A percentile compares a stretch with the other conserved stretches of the same genome.
phyloP scores from a whole-genome alignment of 495 filamentous ascomycete species.

The Penicillium bovifimosum region DNA sequence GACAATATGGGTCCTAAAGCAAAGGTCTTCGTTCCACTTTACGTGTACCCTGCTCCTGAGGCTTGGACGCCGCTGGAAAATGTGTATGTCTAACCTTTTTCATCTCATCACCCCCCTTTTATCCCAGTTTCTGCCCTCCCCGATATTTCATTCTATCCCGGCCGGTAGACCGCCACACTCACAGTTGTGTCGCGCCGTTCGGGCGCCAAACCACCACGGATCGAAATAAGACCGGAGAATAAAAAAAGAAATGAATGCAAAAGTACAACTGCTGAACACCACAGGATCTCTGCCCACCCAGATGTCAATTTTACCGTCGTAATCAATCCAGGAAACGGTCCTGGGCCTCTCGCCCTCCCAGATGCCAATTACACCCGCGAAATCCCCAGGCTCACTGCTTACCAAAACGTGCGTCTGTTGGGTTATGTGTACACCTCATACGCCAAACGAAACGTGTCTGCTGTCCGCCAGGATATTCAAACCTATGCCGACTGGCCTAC shows the following conservation, averaged over 20 bases:
- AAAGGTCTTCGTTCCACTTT: constrained; percentile 49
- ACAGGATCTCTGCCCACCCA: constrained; percentile 39
- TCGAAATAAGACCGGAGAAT: neutral
- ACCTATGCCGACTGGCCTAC: constrained; percentile 45
- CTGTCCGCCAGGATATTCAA: constrained; percentile 40
- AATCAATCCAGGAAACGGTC: constrained; percentile 52
- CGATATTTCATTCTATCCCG: constrained; percentile 12
- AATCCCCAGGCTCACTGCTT: constrained; percentile 38
- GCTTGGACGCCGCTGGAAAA: constrained; percentile 47
- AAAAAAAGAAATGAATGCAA: neutral
- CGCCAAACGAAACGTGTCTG: constrained; percentile 35
- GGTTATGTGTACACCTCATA: constrained; percentile 53
- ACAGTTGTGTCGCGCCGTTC: constrained; percentile 1
- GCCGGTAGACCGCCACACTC: constrained; percentile 18
- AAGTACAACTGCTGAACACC: constrained; percentile 23
- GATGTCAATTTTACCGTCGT: constrained; percentile 48
- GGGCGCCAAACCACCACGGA: constrained; percentile 6
- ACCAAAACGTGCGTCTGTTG: constrained; percentile 46
- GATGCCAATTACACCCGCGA: constrained; percentile 49
- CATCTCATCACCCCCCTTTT: constrained; percentile 5
- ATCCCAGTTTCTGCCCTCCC: constrained; percentile 6
- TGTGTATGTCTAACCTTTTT: constrained; percentile 34
- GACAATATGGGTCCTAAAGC: constrained; percentile 40
- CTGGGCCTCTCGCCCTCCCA: constrained; percentile 40
- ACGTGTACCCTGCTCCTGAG: constrained; percentile 48